Evolutionary conservation across 192 early-diverging fungal species (phyloP).

Genomic region (Neocallimastix lanati): DNA sequence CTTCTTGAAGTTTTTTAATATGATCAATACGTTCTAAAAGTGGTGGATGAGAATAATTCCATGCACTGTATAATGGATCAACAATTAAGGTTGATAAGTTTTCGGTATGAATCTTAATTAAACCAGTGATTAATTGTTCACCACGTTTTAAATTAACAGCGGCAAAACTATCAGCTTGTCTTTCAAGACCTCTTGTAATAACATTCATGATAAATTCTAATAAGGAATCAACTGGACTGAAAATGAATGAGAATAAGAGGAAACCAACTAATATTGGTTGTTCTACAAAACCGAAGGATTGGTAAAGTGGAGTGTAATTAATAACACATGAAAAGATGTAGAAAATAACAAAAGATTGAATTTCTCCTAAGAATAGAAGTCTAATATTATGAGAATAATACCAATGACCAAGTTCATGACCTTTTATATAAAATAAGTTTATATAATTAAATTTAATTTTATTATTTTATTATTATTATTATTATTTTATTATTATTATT

Average conservation of each 20-base stretch:
- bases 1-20: neutral
- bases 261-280: conserved; percentile 77
- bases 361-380: conserved; percentile 49
- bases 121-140: conserved; percentile 41
- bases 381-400: conserved; percentile 62
- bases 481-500: too few species aligned
- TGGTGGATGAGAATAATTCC: conserved; percentile 80
- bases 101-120: conserved; percentile 81
- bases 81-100: conserved; percentile 75
- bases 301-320: conserved; percentile 53
- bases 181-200: neutral
- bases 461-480: too few species aligned
- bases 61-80: conserved; percentile 74
- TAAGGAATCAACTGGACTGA: conserved; percentile 58
- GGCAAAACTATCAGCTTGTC: conserved; percentile 76
- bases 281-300: conserved; percentile 64
- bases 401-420: conserved; percentile 96
- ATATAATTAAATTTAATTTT: neutral
- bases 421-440: conserved; percentile 9
- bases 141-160: conserved; percentile 69
- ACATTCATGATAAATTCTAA: conserved; percentile 59
- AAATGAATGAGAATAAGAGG: conserved; percentile 61
- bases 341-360: conserved; percentile 56
- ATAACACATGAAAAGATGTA: conserved; percentile 64
- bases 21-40: conserved; percentile 50